Evolutionary conservation across 176 grass and related monocot genomes (phyloP), one percentile per base, ranked within the genome.

Genomic region (Triticum monococcum): DNA sequence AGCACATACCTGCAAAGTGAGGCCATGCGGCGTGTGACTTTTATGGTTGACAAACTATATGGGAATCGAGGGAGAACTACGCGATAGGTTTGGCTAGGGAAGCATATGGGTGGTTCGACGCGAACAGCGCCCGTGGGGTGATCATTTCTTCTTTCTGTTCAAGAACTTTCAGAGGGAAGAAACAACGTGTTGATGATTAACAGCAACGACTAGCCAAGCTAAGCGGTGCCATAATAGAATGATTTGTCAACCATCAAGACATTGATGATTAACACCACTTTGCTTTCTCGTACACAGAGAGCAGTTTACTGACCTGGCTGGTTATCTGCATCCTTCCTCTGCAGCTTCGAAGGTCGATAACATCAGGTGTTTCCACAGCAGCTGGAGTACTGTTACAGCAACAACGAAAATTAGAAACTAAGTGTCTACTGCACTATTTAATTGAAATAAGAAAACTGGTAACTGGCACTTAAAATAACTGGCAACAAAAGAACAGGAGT

Each of bases 261-360:
- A 43, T 43, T 43, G 41, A 43, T 43, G 41, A 43, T 43, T 43
- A 43, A 12, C 2, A 43, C 41, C 10, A 43, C 41, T 12, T 12
- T 43, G 10, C 41, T 43, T 43, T 43, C 41, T 43, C 41, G 41
- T 43, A 43, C 41, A 43, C 41, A 43, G 41, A 43, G 41, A 43
- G 41, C 41, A 43, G 41, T 43, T 43, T 43, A 12, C 41, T 43
- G 0, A 43, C 41, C 41, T 43, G 41, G 41, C 60, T 93, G 89
- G 72, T 87, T 93, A 38, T 91, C 94, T 18, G 91, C 81, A 61
- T 95, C 94, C 80, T 95, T 95, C 83, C 94, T 87, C 57, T 93
- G 41, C 41, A 43, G 94, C 84, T 95, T 95, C 16, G 89, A 87
- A 62, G 41, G 41, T 43, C 9, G 41, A 43, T 43, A 43, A 43